Base-by-base conservation (phyloP, 2,329 filamentous ascomycete species). In the Phaeosphaeria sp. region DNA sequence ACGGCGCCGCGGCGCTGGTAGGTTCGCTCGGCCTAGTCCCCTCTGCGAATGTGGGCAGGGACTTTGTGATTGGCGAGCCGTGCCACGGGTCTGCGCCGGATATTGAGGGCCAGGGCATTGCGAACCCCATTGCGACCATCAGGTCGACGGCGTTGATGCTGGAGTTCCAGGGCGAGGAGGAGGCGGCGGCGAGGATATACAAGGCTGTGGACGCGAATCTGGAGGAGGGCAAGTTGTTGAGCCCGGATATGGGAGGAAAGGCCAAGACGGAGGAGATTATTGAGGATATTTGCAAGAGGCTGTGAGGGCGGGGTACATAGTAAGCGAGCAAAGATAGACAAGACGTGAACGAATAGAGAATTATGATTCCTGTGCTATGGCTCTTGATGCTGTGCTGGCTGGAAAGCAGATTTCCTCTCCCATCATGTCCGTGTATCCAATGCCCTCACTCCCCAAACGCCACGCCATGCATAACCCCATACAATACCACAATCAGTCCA, bases 61-160 rank as follows among this genome's bases (percentile, higher is more conserved):
- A 86, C 44, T 97, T 98, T 75, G 95, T 92, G 67, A 98, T 99
- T 72, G 95, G 95, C 65, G 95, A 99, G 87, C 95, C 95, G 53
- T 98, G 95, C 83, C 95, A 99, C 79, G 95, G 95, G 48, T 93
- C 90, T 71, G 95, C 95, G 27, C 95, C 95, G 6, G 95, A 99
- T 75, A 99, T 99, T 65, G 89, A 93, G 86, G 95, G 95, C 67
- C 84, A 90, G 84, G 88, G 89, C 65, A 94, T 99, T 74, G 93
- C 95, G 67, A 99, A 99, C 81, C 95, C 95, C 22, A 96, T 99
- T 73, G 95, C 95, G 36, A 98, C 95, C 10, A 85, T 99, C 64
- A 85, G 95, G 74, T 95, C 91, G 78, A 90, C 93, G 17, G 95
- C 91, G 33, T 84, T 97, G 62, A 98, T 99, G 95, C 84, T 99